Base-by-base conservation (phyloP, 441 rosid species). In the Erodium trifolium region DNA sequence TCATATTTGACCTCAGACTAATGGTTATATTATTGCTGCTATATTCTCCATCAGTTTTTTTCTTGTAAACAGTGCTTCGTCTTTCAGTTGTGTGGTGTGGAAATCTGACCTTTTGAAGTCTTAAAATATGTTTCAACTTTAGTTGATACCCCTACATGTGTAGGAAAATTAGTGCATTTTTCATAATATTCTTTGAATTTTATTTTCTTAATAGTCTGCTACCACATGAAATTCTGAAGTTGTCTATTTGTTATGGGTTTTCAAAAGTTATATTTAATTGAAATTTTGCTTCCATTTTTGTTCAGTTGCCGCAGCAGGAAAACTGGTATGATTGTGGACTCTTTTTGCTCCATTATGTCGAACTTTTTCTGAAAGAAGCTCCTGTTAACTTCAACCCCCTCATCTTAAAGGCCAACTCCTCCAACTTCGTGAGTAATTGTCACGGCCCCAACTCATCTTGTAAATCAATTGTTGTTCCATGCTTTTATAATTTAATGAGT, bases 261-360 rank as follows among this genome's bases (percentile, higher is more conserved):
- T 14, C 14, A 12, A 31, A 4, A 29, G 5, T 63, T 31, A 63
- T 23, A 1, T 43, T 19, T 18, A 17, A 11, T 47, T 63, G 11
- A 31, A 45, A 10, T 69, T 60, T 19, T 41, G 55, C 59, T 68
- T 65, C 72, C 55, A 17, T 75, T 68, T 68, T 68, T 63, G 43
- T 77, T 77, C 85, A 91, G 96, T 78, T 91, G 60, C 96, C 97
- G n/a, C 96, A 91, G 75, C 96, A 89, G 82, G 84, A 78, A 78
- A 91, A 91, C 81, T 91, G 84, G 4, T 87, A 78, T 70, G 97
- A 91, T 49, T 91, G 96, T 68, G 97, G 97, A 71, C 85, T 91
- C 64, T 91, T 91, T 81, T 67, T 91, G 84, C 93, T 91, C 67
- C 97, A 89, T 73, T 91, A 86, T 73, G 68, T 77, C 73, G 97